Conservation (phyloP, 129 eudicot species). For the Solidago caesia region DNA sequence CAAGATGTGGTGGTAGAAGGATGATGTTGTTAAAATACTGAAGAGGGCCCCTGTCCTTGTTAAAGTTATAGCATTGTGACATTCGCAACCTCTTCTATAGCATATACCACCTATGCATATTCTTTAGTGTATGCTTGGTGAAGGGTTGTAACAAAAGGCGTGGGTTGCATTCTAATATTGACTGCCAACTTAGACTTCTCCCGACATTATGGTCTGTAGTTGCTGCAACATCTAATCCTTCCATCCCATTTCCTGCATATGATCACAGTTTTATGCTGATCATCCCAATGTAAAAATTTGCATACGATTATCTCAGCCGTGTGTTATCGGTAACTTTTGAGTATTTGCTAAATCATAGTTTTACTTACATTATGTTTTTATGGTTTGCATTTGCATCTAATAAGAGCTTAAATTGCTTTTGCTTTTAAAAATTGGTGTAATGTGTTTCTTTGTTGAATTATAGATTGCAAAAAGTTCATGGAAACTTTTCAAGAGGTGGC, state of each 20-base stretch:
- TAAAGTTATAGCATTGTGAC: constrained; percentile 67
- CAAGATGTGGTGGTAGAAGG: constrained; percentile 41
- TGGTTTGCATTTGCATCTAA: neutral
- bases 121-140: constrained; percentile 38
- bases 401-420: neutral
- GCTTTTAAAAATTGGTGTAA: neutral
- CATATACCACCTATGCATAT: constrained; percentile 35
- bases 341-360: neutral
- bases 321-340: neutral
- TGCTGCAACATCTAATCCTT: constrained; percentile 28
- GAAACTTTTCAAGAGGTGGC: constrained; percentile 68
- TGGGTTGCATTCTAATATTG: constrained; percentile 95
- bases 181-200: constrained; percentile 85
- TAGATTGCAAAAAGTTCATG: constrained; percentile 71
- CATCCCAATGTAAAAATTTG: constrained; percentile 27
- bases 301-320: neutral
- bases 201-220: constrained; percentile 39
- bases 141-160: constrained; percentile 85
- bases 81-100: constrained; percentile 92
- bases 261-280: constrained; percentile 69
- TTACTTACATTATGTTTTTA: neutral
- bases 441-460: neutral
- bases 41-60: constrained; percentile 96
- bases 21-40: constrained; percentile 28
- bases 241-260: constrained; percentile 45